Evolutionary conservation across 306 rosid genomes (phyloP).

Genomic region (Corylus avellana): DNA sequence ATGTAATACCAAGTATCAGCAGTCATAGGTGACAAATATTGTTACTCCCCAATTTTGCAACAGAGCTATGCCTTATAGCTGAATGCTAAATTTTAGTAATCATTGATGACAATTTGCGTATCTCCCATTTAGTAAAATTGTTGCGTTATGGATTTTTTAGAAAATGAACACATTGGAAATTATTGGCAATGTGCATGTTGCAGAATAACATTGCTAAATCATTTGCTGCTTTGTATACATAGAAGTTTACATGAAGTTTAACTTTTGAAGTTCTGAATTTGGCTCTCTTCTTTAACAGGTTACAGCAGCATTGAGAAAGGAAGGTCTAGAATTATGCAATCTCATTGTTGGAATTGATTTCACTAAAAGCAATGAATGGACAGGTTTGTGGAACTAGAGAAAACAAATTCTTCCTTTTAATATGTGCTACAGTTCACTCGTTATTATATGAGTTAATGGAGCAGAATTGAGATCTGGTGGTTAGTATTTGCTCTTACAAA

Average conservation of each 20-base stretch:
- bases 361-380: slow-evolving; percentile 96
- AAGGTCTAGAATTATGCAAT: slow-evolving; percentile 89
- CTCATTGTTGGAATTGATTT: slow-evolving; percentile 90
- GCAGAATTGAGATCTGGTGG: not conserved
- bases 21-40: not conserved
- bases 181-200: not conserved
- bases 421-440: not conserved
- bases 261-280: slow-evolving; percentile 4
- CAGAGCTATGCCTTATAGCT: not conserved
- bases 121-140: not conserved
- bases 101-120: not conserved
- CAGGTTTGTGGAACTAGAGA: slow-evolving; percentile 52
- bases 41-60: not conserved
- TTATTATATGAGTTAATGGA: not conserved
- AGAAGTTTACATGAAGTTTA: not conserved
- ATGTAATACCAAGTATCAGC: not conserved
- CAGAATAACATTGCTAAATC: not conserved
- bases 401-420: not conserved
- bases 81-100: not conserved
- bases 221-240: not conserved
- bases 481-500: not conserved
- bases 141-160: not conserved
- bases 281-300: slow-evolving; percentile 47
- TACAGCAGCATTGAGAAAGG: slow-evolving; percentile 61
- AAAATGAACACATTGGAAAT: not conserved